phyloP scores from a whole-genome alignment of 495 filamentous ascomycete species.

The Viridothelium virens region DNA sequence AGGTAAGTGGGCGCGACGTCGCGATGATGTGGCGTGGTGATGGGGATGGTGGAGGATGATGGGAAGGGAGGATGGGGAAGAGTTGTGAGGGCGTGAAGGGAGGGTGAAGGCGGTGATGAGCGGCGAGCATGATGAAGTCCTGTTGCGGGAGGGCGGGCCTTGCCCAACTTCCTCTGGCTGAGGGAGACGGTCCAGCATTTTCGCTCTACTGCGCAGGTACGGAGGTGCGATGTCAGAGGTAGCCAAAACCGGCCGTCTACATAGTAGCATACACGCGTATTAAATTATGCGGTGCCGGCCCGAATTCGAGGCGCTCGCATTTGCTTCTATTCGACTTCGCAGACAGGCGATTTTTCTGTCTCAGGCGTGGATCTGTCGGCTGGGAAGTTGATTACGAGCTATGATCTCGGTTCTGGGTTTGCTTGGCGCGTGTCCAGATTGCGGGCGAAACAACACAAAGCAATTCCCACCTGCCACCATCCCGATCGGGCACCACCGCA shows the following conservation, averaged over 20 bases:
- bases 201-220: constrained; percentile 12
- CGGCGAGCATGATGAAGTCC: constrained; percentile 11
- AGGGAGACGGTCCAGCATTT: constrained; percentile 9
- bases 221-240: constrained; percentile 2
- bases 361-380: neutral
- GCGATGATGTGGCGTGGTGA: neutral
- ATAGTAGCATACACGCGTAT: too few species aligned
- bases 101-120: constrained; percentile 1
- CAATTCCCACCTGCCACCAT: neutral
- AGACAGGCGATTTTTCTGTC: too few species aligned
- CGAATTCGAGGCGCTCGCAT: neutral
- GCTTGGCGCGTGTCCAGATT: constrained; percentile 10
- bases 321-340: too few species aligned
- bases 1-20: neutral
- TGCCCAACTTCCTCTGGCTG: constrained; percentile 2
- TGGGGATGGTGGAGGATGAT: neutral
- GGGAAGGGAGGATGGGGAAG: neutral
- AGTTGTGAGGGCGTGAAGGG: neutral
- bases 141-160: constrained; percentile 6
- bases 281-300: neutral
- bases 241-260: neutral
- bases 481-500: neutral
- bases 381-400: neutral
- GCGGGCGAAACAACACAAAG: constrained; percentile 10
- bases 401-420: neutral